Conservation (phyloP, 1,139 yeast species). For the Lodderomyces elongisporus region DNA sequence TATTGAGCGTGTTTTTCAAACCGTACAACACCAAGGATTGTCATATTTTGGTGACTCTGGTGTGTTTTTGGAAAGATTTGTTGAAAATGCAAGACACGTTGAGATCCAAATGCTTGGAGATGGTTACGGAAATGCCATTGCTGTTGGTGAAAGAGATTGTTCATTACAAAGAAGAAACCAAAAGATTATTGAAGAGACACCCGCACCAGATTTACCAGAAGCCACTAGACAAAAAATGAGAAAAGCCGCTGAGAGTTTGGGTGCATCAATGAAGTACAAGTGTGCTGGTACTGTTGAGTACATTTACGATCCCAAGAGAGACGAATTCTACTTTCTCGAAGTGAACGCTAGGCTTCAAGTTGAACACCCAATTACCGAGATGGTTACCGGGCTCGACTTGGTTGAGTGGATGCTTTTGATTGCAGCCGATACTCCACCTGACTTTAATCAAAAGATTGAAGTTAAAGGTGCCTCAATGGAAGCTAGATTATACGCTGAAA, state of each 20-base stretch:
- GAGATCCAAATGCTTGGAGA: slow-evolving; percentile 97
- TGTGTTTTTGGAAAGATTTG: slow-evolving; percentile 89
- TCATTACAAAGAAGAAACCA: slow-evolving; percentile 96
- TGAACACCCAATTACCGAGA: slow-evolving; percentile 95
- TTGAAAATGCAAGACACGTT: slow-evolving; percentile 91
- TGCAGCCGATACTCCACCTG: slow-evolving; percentile 87
- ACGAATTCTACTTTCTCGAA: slow-evolving; percentile 89
- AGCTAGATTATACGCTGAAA: slow-evolving; percentile 93
- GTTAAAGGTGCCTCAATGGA: slow-evolving; percentile 92
- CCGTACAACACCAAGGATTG: slow-evolving; percentile 90
- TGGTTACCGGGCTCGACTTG: slow-evolving; percentile 88
- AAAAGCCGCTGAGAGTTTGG: slow-evolving; percentile 79
- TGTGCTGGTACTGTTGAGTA: slow-evolving; percentile 98
- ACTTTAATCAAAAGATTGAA: slow-evolving; percentile 51
- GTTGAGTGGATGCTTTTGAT: slow-evolving; percentile 95
- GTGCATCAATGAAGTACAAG: slow-evolving; percentile 75
- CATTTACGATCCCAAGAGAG: slow-evolving; percentile 79
- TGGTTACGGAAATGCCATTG: slow-evolving; percentile 86
- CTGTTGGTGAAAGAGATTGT: slow-evolving; percentile 96
- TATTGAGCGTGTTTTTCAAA: slow-evolving; percentile 75
- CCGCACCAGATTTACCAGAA: slow-evolving; percentile 90
- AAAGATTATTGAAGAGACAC: slow-evolving; percentile 94
- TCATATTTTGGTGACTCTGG: slow-evolving; percentile 94
- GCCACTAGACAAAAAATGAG: slow-evolving; percentile 71
- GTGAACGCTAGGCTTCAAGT: slow-evolving; percentile 97